Evolutionary conservation across 2,329 filamentous ascomycete species (phyloP).

Genomic region (Elsinoe perseae): DNA sequence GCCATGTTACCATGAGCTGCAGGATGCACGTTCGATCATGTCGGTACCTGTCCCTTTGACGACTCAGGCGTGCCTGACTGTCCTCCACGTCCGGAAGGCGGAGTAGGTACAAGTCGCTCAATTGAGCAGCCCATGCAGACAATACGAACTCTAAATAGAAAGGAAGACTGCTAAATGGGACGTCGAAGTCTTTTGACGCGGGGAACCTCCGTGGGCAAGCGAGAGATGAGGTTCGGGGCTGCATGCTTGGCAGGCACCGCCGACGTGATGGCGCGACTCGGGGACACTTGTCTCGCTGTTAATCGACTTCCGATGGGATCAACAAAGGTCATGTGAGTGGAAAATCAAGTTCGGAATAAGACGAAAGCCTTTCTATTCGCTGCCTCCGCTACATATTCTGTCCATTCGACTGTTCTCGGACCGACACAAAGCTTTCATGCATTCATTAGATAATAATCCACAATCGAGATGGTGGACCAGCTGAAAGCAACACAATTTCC

Average conservation of each 20-base stretch:
- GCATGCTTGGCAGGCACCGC: slow-evolving; percentile 13
- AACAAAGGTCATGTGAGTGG: not conserved
- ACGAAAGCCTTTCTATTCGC: not conserved
- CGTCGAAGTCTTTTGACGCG: not conserved
- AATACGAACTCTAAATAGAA: not conserved
- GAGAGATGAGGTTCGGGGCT: slow-evolving; percentile 1
- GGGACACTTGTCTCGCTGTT: not conserved
- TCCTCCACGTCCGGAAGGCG: not conserved
- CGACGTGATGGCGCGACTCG: slow-evolving; percentile 5
- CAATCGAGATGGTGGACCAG: not conserved
- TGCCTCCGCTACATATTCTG: not conserved
- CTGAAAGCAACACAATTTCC: not conserved
- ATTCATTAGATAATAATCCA: not conserved
- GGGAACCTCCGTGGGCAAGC: slow-evolving; percentile 2
- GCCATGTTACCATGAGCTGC: not conserved
- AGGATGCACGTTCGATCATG: not conserved
- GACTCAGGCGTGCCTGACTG: not conserved
- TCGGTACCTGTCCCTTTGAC: not conserved
- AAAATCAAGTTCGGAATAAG: not conserved
- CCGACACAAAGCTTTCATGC: not conserved
- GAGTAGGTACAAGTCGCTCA: not conserved
- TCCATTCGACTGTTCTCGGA: not conserved
- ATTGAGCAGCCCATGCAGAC: not conserved
- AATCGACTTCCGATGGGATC: not conserved
- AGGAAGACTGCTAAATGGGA: not conserved